Base-by-base conservation (phyloP, 176 grass and related monocot species). In the Chrysopogon serrulatus region DNA sequence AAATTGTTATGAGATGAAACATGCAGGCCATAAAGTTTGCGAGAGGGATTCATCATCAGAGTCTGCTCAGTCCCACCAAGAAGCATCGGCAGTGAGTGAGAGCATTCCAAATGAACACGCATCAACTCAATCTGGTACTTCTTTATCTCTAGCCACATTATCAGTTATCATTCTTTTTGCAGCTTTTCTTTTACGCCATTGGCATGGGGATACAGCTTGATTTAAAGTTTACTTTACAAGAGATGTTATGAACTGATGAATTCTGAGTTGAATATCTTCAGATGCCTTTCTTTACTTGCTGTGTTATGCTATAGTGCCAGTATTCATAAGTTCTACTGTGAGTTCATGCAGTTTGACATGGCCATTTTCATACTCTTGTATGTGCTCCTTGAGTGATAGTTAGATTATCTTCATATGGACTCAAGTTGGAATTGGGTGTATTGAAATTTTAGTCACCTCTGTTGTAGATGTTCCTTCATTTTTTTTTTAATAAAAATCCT, bases 1-100 rank as follows among this genome's bases (percentile, higher is more conserved):
- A 60, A 84, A 88, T 64, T 77, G 54, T 48, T 72, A 64, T 79
- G 87, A 82, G 76, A 79, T 68, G 63, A 88, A 86, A 54, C 79
- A 92, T 77, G 76, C 76, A 86, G 84, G 79, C 74, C 60, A 82
- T 68, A 81, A 85, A 69, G 81, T 88, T 34, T 73, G 82, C 12
- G 54, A 87, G 41, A 84, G 23, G 45, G 88, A 96, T 61, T 86
- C 81, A 5, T 86, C 82, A 27, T 88, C 91, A 79, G 85, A 88
- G 33, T 95, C 90, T 63, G 83, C 63, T 65, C 75, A 56, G 53
- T 90, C 92, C 44, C 82, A 84, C 47, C 93, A 90, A 86, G 91
- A 94, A 86, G 86, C 80, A 77, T 92, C 96, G 14, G 90, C 79
- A 89, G 81, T 75, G 74, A 96, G 90, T 61, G 88, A 94, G 36